Evolutionary conservation across 2,329 filamentous ascomycete genomes (phyloP).

Genomic region (Rhynchosporium secalis): DNA sequence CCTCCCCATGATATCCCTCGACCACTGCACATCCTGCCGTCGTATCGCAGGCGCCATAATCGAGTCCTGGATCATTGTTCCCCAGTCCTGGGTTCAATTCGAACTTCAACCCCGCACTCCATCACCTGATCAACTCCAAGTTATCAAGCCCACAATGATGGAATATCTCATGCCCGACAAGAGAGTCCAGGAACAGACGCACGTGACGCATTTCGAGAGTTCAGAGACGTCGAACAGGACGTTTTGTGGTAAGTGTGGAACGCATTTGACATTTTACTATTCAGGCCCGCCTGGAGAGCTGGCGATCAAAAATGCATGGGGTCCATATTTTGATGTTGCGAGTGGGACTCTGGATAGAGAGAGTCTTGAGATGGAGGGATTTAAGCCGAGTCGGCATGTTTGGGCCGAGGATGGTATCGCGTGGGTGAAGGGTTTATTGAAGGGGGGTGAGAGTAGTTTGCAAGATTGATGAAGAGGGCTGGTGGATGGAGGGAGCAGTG

Average conservation of each 20-base stretch:
- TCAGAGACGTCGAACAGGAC: slow-evolving; percentile 32
- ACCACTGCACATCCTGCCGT: slow-evolving; percentile 38
- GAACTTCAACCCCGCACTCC: slow-evolving; percentile 19
- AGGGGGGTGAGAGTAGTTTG: slow-evolving; percentile 15
- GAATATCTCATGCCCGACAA: slow-evolving; percentile 20
- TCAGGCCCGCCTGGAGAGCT: slow-evolving; percentile 16
- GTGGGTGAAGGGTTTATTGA: slow-evolving; percentile 32
- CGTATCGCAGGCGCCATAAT: slow-evolving; percentile 28
- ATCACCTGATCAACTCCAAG: neutral
- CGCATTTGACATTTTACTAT: slow-evolving; percentile 33
- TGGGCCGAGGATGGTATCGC: slow-evolving; percentile 33
- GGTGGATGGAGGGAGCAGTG: neutral
- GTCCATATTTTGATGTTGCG: slow-evolving; percentile 30
- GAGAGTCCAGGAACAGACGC: slow-evolving; percentile 19
- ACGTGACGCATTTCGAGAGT: slow-evolving; percentile 25
- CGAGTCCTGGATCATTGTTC: slow-evolving; percentile 37
- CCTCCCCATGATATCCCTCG: slow-evolving; percentile 33
- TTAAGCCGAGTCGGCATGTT: slow-evolving; percentile 29
- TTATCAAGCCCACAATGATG: slow-evolving; percentile 6
- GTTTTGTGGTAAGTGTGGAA: slow-evolving; percentile 38
- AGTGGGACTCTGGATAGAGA: slow-evolving; percentile 34
- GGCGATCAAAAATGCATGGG: neutral
- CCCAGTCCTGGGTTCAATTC: slow-evolving; percentile 35
- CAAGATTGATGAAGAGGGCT: neutral
- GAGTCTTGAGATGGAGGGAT: slow-evolving; percentile 25